Percentiles rank a stretch among this genome's conserved stretches.
Conservation (phyloP, 148 eudicot genomes). For the Rhododendron henanense region DNA sequence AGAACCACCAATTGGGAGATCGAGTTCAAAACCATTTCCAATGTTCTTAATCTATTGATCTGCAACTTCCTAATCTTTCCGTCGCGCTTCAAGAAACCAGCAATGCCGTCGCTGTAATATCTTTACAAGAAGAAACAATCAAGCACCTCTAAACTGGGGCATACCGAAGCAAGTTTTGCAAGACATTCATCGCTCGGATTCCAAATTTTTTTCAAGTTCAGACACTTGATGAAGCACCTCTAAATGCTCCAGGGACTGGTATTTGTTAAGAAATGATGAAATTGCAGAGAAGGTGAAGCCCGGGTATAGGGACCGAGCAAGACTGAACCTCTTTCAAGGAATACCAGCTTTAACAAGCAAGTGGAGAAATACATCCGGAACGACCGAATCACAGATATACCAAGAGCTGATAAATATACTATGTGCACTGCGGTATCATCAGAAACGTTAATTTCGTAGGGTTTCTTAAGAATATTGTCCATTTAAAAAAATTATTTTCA, state of each 20-base stretch:
- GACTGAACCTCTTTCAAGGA: constrained; percentile 48
- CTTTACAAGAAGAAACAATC: constrained; percentile 41
- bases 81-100: constrained; percentile 36
- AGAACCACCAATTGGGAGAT: constrained; percentile 38
- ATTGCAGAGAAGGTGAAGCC: constrained; percentile 39
- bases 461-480: too few relatives aligned
- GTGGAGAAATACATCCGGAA: constrained; percentile 45
- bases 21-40: constrained; percentile 39
- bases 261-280: constrained; percentile 26
- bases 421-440: too few relatives aligned
- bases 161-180: constrained; percentile 36
- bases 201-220: constrained; percentile 31
- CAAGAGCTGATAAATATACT: constrained; percentile 22
- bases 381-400: constrained; percentile 16
- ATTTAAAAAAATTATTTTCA: too few relatives aligned
- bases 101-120: constrained; percentile 44
- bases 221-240: too few relatives aligned
- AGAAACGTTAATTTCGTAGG: too few relatives aligned
- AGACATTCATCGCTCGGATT: constrained; percentile 43
- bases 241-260: constrained; percentile 38
- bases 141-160: constrained; percentile 54
- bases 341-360: constrained; percentile 31
- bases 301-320: constrained; percentile 9
- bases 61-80: constrained; percentile 34
- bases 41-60: constrained; percentile 45